These are phyloP conservation scores for Calocybe gambosa DNA, from an alignment of 1,284 basidiomycete genomes.

Conservation along the genomic window DNA sequence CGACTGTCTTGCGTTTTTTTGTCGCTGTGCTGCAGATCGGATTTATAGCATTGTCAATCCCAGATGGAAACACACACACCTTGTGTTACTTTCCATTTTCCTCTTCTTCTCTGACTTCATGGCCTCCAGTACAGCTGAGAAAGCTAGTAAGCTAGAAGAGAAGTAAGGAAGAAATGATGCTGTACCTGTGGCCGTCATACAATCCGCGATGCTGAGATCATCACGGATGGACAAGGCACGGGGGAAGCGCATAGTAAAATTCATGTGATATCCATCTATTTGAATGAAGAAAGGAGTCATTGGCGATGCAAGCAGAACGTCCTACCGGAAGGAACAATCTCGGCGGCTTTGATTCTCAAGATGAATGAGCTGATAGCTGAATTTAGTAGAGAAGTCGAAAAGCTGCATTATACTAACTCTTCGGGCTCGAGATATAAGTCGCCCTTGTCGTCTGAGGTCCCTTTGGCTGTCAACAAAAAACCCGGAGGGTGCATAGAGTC, in stretches of 20 bases:
- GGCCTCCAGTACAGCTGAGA: constrained; percentile 42
- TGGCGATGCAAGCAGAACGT: neutral
- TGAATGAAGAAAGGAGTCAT: constrained; percentile 1
- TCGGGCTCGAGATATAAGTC: constrained; percentile 77
- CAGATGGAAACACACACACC: constrained; percentile 28
- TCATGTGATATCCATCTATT: constrained; percentile 68
- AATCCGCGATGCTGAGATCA: constrained; percentile 63
- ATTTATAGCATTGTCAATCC: constrained; percentile 1
- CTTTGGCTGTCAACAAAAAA: constrained; percentile 53
- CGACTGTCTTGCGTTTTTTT: constrained; percentile 57
- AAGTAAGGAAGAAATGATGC: neutral
- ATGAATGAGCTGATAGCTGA: constrained; percentile 66
- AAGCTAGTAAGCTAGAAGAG: constrained; percentile 5
- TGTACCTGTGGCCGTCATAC: constrained; percentile 61
- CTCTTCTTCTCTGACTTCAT: constrained; percentile 61
- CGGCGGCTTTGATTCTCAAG: constrained; percentile 85
- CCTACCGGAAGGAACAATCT: constrained; percentile 71
- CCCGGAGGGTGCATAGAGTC: constrained; percentile 58
- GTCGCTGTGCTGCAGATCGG: constrained; percentile 38
- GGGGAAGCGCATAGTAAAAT: constrained; percentile 83
- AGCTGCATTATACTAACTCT: constrained; percentile 43
- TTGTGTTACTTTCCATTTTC: constrained; percentile 55
- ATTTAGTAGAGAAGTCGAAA: neutral
- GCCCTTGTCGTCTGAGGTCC: constrained; percentile 67
- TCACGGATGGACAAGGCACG: constrained; percentile 77